A percentile compares a stretch with the other conserved stretches of the same genome.
Evolutionary conservation across 2,329 filamentous ascomycete species (phyloP).

Genomic region (Dichotomopilus funicola): DNA sequence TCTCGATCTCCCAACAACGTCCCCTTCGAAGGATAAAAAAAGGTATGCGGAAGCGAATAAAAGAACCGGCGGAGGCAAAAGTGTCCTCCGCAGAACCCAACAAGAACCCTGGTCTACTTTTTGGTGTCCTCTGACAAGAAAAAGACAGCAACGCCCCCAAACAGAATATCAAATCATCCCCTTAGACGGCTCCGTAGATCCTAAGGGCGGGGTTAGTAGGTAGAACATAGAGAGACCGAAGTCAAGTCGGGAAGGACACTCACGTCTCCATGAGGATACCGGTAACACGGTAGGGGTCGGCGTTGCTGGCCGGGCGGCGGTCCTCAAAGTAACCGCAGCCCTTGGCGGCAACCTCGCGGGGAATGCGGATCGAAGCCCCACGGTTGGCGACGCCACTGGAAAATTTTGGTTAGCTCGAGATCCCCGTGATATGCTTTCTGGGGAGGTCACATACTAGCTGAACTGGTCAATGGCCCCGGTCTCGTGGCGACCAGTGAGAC

Average conservation of each 20-base stretch:
- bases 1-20: too few species aligned
- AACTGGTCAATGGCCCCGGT: constrained; percentile 92
- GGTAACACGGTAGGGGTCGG: constrained; percentile 67
- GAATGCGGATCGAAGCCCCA: constrained; percentile 84
- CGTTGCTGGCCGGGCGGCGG: constrained; percentile 65
- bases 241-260: not conserved
- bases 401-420: not conserved
- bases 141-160: not conserved
- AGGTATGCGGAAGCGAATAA: not conserved
- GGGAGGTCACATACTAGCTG: constrained; percentile 46
- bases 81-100: not conserved
- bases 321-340: constrained; percentile 61
- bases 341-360: constrained; percentile 60
- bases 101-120: not conserved
- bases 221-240: not conserved
- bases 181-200: constrained; percentile 10
- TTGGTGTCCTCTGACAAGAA: not conserved
- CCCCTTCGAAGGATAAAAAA: too few species aligned
- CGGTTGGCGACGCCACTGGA: constrained; percentile 82
- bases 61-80: not conserved
- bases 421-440: too few species aligned
- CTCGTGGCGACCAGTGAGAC: constrained; percentile 90
- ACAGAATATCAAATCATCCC: not conserved
- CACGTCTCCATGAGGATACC: constrained; percentile 32
- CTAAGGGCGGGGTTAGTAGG: not conserved